Base-by-base conservation (phyloP, 1,139 yeast species). In the Dujonia santamariae region DNA sequence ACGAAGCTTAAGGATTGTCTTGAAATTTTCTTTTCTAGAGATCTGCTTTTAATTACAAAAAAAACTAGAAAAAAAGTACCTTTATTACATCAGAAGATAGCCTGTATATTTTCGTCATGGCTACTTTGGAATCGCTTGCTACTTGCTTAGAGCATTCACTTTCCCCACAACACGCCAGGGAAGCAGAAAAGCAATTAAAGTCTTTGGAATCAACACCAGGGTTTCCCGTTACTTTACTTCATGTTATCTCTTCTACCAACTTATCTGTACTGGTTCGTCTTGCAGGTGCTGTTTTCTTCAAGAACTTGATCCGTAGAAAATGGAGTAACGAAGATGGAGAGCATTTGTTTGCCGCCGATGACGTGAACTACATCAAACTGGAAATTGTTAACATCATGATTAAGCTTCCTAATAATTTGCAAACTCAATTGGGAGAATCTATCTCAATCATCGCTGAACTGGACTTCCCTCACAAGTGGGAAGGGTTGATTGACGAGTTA, bases 381-480 rank as follows among this genome's bases (percentile, higher is more conserved):
- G 92, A 88, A 50, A 85, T 92, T 44, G 74, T 94, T 37, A 79
- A 80, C 16, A 63, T 88, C 39, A 88, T 94, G 97, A 82, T 88
- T 41, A 59, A 76, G 27, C 67, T 90, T 37, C 96, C 97, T 11
- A 66, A 62, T 40, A 72, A 75, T 33, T 64, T 92, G 39, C 97
- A 92, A 55, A 70, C 82, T 14, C 99, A 94, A 62, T 75, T 94
- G 37, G 98, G 97, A 37, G 98, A 94, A 56, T 81, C 96, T 3
- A 82, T 92, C 37, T 80, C 96, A 16, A 69, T 86, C 36, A 92
- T 94, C 52, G 98, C 99, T 3, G 97, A 90, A 53, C 80, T 88
- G 40, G 99, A 94, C 55, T 94, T 94, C 63, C 98, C 98, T 2
- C 83, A 83, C 32, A 68, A 79, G 37, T 94, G 99, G 99, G 76